phyloP scores from a whole-genome alignment of 2,329 filamentous ascomycete genomes.

The Talaromyces verruculosus region DNA sequence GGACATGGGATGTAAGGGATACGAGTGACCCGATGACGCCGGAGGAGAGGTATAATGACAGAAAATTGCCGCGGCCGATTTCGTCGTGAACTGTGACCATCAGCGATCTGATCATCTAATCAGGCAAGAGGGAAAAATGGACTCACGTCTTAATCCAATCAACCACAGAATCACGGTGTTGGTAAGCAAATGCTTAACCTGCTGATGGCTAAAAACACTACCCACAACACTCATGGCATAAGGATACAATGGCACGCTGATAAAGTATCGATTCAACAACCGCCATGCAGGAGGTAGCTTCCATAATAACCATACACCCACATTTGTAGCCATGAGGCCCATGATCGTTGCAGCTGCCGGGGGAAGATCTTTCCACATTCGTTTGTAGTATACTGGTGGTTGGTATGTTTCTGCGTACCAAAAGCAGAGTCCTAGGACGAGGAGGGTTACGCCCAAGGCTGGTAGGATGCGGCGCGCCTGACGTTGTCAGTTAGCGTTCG shows the following conservation, averaged over 20 bases:
- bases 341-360: conserved; percentile 54
- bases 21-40: conserved; percentile 50
- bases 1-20: conserved; percentile 48
- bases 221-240: conserved; percentile 54
- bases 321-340: conserved; percentile 52
- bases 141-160: conserved; percentile 52
- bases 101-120: not conserved
- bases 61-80: conserved; percentile 56
- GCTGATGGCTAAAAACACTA: conserved; percentile 59
- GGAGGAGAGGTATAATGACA: conserved; percentile 53
- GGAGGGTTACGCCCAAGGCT: conserved; percentile 40
- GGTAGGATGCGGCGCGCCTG: conserved; percentile 50
- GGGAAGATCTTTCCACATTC: conserved; percentile 52
- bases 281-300: conserved; percentile 56
- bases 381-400: conserved; percentile 48
- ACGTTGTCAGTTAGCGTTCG: not conserved
- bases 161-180: conserved; percentile 59
- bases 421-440: conserved; percentile 45
- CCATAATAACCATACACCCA: conserved; percentile 54
- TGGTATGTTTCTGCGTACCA: conserved; percentile 51
- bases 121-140: not conserved
- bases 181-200: conserved; percentile 50
- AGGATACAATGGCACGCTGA: conserved; percentile 54
- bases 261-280: conserved; percentile 57
- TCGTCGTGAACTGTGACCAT: conserved; percentile 51